phyloP scores from a whole-genome alignment of 2,329 filamentous ascomycete genomes.

The Lasiodiplodia citricola region DNA sequence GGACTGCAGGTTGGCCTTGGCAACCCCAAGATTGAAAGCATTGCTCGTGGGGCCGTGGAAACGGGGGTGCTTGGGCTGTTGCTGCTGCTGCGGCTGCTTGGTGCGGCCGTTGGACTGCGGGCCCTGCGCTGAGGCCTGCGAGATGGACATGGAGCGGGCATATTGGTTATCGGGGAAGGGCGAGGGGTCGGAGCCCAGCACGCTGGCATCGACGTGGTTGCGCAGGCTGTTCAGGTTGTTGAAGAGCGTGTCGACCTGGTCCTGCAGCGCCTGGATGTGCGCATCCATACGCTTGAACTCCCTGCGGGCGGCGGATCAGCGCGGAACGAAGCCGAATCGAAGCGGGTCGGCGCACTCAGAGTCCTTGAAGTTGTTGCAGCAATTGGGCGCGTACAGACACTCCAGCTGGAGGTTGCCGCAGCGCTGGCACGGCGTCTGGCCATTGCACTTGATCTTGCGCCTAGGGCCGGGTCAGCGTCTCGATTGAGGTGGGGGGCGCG shows the following conservation, averaged over 20 bases:
- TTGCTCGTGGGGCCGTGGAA: slow-evolving; percentile 88
- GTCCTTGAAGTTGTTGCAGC: slow-evolving; percentile 85
- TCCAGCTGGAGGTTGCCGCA: slow-evolving; percentile 69
- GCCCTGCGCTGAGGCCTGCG: slow-evolving; percentile 44
- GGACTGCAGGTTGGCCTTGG: slow-evolving; percentile 82
- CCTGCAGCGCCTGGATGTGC: slow-evolving; percentile 76
- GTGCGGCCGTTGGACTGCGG: slow-evolving; percentile 46
- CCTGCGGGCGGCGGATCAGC: slow-evolving; percentile 38
- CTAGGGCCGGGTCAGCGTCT: slow-evolving; percentile 61
- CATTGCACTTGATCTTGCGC: slow-evolving; percentile 72
- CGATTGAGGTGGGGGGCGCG: slow-evolving; percentile 40
- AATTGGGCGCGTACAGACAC: slow-evolving; percentile 70
- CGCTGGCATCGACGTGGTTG: slow-evolving; percentile 46
- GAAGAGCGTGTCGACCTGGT: slow-evolving; percentile 81
- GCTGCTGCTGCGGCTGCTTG: slow-evolving; percentile 27
- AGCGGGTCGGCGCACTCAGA: slow-evolving; percentile 63
- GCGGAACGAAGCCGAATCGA: neutral
- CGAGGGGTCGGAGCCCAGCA: slow-evolving; percentile 18
- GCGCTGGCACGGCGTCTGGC: slow-evolving; percentile 67
- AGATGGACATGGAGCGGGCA: slow-evolving; percentile 43
- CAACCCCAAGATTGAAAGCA: slow-evolving; percentile 83
- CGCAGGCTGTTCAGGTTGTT: slow-evolving; percentile 73
- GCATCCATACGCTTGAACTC: slow-evolving; percentile 83
- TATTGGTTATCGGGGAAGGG: slow-evolving; percentile 36
- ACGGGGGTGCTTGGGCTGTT: slow-evolving; percentile 56